Evolutionary conservation across 768 basidiomycete species (phyloP).

Genomic region (Russula earlei): DNA sequence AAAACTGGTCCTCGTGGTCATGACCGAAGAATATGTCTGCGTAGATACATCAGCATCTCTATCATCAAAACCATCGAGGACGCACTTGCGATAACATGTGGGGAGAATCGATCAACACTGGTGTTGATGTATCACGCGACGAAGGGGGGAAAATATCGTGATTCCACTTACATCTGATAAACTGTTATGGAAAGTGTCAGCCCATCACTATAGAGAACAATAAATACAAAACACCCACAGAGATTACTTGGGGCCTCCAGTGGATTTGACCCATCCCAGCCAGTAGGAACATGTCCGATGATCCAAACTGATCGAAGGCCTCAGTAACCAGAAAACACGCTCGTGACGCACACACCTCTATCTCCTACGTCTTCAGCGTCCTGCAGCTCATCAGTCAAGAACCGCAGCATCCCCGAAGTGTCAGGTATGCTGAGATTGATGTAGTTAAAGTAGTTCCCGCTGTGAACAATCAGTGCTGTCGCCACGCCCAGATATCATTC

Average conservation of each 20-base stretch:
- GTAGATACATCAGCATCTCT: conserved; percentile 5
- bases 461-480: conserved; percentile 20
- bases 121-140: background rate
- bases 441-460: conserved; percentile 67
- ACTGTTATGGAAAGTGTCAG: conserved; percentile 23
- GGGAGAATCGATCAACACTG: conserved; percentile 69
- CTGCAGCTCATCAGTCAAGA: conserved; percentile 70
- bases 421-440: conserved; percentile 65
- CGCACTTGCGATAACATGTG: conserved; percentile 68
- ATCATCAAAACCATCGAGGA: conserved; percentile 19
- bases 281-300: conserved; percentile 46
- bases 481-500: background rate
- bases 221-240: conserved; percentile 35
- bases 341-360: conserved; percentile 35
- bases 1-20: conserved; percentile 64
- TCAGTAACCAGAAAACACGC: background rate
- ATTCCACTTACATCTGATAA: conserved; percentile 38
- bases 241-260: conserved; percentile 57
- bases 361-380: conserved; percentile 70
- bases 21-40: conserved; percentile 72
- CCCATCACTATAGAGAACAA: background rate
- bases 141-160: background rate
- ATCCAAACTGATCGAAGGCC: conserved; percentile 35
- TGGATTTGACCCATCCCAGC: conserved; percentile 67
- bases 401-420: conserved; percentile 65